Conservation (phyloP, 495 filamentous ascomycete species). For the Lindgomyces ingoldianus region DNA sequence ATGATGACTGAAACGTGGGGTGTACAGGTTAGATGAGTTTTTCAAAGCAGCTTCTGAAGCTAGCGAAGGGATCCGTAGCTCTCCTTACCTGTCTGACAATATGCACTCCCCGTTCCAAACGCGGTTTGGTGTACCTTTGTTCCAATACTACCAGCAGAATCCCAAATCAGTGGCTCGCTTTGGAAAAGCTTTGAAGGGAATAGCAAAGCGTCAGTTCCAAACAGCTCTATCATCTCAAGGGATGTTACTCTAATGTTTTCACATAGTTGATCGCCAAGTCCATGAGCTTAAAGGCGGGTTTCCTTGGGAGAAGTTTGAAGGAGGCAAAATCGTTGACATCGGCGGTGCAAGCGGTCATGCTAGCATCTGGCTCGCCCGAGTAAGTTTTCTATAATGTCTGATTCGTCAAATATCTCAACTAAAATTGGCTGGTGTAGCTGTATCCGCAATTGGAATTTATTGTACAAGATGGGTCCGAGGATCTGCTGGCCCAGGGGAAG, state of each 20-base stretch:
- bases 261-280: not conserved
- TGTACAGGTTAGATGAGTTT: not conserved
- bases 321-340: not conserved
- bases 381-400: not conserved
- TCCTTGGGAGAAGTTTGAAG: not conserved
- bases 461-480: conserved; percentile 31
- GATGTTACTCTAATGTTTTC: conserved; percentile 11
- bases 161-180: conserved; percentile 28
- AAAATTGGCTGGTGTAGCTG: conserved; percentile 10
- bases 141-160: conserved; percentile 40
- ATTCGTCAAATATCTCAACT: not conserved
- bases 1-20: not conserved
- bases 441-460: conserved; percentile 37
- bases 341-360: not conserved
- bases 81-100: not conserved
- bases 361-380: not conserved
- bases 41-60: conserved; percentile 6
- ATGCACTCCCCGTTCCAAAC: conserved; percentile 32
- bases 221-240: not conserved
- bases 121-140: conserved; percentile 34
- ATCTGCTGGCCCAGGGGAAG: conserved; percentile 38
- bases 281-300: not conserved
- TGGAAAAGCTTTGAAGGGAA: conserved; percentile 37
- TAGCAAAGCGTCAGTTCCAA: not conserved
- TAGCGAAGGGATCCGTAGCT: conserved; percentile 15